phyloP scores from a whole-genome alignment of 2,329 filamentous ascomycete species.

The Aureobasidium sp. region DNA sequence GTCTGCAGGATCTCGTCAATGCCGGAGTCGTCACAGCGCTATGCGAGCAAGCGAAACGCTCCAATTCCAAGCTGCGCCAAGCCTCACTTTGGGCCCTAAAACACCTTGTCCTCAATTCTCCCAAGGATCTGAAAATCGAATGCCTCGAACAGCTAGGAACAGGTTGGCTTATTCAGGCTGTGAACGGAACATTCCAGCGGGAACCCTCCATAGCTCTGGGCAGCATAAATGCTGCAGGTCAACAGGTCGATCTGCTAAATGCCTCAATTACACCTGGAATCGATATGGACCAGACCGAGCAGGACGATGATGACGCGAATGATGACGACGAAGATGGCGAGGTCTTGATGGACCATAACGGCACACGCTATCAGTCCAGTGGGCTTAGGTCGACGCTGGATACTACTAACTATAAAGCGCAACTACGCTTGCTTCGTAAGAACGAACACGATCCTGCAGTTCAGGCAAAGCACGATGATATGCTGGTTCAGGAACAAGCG shows the following conservation, averaged over 20 bases:
- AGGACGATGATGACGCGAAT: conserved; percentile 25
- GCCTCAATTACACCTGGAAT: conserved; percentile 39
- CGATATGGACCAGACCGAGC: conserved; percentile 30
- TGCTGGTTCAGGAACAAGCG: conserved; percentile 83
- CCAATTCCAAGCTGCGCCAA: conserved; percentile 69
- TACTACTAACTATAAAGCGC: conserved; percentile 16
- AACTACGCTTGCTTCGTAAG: conserved; percentile 20
- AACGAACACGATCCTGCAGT: conserved; percentile 59
- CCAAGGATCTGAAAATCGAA: conserved; percentile 64
- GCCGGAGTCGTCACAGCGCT: conserved; percentile 68
- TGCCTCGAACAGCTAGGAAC: conserved; percentile 72
- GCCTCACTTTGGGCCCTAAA: conserved; percentile 93
- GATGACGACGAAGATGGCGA: conserved; percentile 39
- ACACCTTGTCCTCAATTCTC: conserved; percentile 70
- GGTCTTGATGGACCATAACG: conserved; percentile 37
- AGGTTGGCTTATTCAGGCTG: conserved; percentile 72
- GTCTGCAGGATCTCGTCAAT: conserved; percentile 52
- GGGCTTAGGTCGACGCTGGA: conserved; percentile 30
- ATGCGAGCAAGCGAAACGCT: conserved; percentile 76
- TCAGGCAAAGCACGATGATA: conserved; percentile 67
- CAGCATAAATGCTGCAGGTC: conserved; percentile 52
- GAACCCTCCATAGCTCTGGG: conserved; percentile 35
- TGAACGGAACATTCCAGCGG: conserved; percentile 51
- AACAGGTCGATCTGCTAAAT: conserved; percentile 54
- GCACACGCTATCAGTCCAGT: conserved; percentile 31